phyloP scores from a whole-genome alignment of 257 asterid species.

The Nemophila menziesii region DNA sequence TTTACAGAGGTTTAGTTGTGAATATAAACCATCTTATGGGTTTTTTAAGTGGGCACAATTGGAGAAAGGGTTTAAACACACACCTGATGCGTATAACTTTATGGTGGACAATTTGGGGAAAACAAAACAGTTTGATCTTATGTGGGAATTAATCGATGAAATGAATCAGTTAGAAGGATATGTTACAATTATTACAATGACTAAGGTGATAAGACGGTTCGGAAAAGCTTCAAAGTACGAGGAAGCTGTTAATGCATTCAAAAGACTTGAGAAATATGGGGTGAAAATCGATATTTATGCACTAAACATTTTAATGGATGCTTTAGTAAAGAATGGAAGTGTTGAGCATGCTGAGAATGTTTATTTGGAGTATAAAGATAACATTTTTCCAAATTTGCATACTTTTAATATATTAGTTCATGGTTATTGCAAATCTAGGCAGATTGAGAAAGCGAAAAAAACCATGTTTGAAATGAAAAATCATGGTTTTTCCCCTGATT shows the following conservation, averaged over 20 bases:
- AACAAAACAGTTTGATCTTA: constrained; percentile 37
- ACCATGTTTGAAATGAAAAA: constrained; percentile 44
- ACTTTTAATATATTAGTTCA: constrained; percentile 65
- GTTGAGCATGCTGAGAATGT: constrained; percentile 64
- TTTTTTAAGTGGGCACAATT: constrained; percentile 73
- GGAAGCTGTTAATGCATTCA: constrained; percentile 49
- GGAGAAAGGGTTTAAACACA: constrained; percentile 23
- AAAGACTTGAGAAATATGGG: constrained; percentile 33
- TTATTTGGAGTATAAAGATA: constrained; percentile 30
- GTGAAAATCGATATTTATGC: constrained; percentile 27
- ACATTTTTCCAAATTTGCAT: constrained; percentile 28
- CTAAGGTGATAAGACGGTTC: constrained; percentile 52
- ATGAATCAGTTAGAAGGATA: constrained; percentile 50
- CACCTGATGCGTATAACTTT: constrained; percentile 42
- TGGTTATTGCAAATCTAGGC: constrained; percentile 79
- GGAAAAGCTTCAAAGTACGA: constrained; percentile 54
- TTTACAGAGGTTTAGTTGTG: constrained; percentile 58
- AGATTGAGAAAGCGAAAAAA: constrained; percentile 47
- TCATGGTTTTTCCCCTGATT: constrained; percentile 44
- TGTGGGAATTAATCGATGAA: constrained; percentile 71
- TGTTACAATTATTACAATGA: constrained; percentile 44
- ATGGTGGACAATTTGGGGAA: constrained; percentile 75
- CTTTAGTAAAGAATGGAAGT: constrained; percentile 55
- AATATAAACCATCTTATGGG: constrained; percentile 65
- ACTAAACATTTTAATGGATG: constrained; percentile 45